Evolutionary conservation across 768 basidiomycete species (phyloP), one percentile per base, ranked within the genome.

Genomic region (Tricholoma flavovirens): DNA sequence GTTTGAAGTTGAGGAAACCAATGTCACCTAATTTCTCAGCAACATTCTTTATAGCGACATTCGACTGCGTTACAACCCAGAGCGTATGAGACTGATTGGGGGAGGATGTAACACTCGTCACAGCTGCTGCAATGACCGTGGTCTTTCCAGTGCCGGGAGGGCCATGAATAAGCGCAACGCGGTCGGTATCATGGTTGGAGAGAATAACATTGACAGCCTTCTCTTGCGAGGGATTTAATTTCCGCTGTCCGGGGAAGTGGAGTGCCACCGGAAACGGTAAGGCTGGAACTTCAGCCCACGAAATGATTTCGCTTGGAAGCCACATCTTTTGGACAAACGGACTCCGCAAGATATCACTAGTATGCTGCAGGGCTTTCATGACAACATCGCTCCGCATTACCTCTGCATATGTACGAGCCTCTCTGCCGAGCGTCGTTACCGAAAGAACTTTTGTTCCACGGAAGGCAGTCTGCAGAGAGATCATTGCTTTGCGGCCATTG

Each of bases 41-140:
- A 60, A 90, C 87, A 59, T 89, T 89, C 68, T 87, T 89, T 33
- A 90, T 87, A 30, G 87, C 88, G 53, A 90, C 80, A 67, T 90
- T 90, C 9, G 85, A 86, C 59, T 89, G 86, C 3, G 88, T 84
- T 52, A 84, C 70, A 8, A 90, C 75, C 83, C 85, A 90, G 9
- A 87, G 69, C 0, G 79, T 75, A 3, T 55, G 54, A 7, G 33
- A 49, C 15, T 60, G 57, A 40, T 69, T 65, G 0, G 65, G 58
- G 26, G 67, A 67, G 1, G 53, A 55, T 17, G 73, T 64, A 51
- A 75, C 66, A 54, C 72, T 75, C 0, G 69, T 64, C 4, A 79
- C 73, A 59, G 72, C 72, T 0, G 79, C 77, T 0, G 81, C 79
- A 58, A 86, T 86, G 15, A 82, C 81, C 17, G 81, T 81, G 3